Base-by-base conservation (phyloP, 805 yeast species). In the Kodamaea hsintzibuensis region DNA sequence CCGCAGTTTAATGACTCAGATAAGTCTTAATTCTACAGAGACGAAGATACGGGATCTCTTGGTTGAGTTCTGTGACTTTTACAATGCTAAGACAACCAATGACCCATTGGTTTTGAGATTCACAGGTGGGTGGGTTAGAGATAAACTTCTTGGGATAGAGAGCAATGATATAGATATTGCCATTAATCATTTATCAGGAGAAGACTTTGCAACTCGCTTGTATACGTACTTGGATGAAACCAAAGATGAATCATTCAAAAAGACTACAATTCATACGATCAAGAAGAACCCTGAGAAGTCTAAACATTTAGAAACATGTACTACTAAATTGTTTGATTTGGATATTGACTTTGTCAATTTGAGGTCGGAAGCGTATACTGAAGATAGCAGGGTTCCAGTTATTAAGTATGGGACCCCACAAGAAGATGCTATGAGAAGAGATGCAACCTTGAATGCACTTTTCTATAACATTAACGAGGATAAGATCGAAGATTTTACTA, bases 91-190 rank as follows among this genome's bases (percentile, higher is more conserved):
- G 2, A 50, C 50, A 12, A 44, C 50, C 18, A 53, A 54, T 13
- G 56, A 63, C 47, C 62, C 58, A n/a, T 66, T 86, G 8, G 85
- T 80, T 44, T 76, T 89, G 12, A 70, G 99, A 56, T 89, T 95
- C 60, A 92, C 98, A 0, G 99, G 99, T 37, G 99, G 99, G 0
- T 93, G 99, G 99, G 99, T 95, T 2, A 80, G 99, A 61, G 99
- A 95, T 69, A 95, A 95, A 71, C 74, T 95, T 27, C 74, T 95
- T 30, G 96, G 96, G 0, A 78, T 80, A 47, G 83, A 82, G 18
- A 85, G 93, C 42, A 85, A 93, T 64, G 99, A 95, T 68, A 76
- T 95, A 30, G 99, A 95, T 63, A 89, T 95, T 47, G 98, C 98
- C 6, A 83, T 95, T 47, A 91, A 95, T 68, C 78, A 78, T 52